A percentile compares a stretch with the other conserved stretches of the same genome.
Conservation (phyloP, 345 rosid species). For the Carallia pectinifolia region DNA sequence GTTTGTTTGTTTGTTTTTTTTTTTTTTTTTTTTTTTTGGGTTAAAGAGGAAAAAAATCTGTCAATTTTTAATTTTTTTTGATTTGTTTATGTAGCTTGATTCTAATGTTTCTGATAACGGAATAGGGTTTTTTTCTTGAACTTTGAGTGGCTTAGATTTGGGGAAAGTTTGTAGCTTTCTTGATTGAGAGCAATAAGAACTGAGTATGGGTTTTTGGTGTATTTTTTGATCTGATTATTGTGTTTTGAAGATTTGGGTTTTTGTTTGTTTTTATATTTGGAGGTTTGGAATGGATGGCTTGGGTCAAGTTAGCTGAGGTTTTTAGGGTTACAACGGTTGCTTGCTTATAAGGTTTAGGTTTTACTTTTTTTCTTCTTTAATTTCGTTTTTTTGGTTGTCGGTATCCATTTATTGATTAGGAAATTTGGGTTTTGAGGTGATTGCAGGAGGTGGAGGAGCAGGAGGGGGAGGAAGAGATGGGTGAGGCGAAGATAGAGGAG, state of each 20-base stretch:
- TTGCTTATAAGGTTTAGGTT: neutral
- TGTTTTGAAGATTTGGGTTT: conserved; percentile 53
- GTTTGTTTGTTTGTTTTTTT: neutral
- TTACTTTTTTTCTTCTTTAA: neutral
- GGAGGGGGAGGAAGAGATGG: conserved; percentile 40
- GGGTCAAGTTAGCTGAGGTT: conserved; percentile 11
- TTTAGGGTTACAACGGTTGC: conserved; percentile 24
- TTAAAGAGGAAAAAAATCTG: neutral
- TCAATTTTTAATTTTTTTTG: neutral
- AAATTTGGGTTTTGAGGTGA: conserved; percentile 43
- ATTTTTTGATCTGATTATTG: conserved; percentile 31
- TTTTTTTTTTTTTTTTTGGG: neutral
- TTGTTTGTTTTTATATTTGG: conserved; percentile 24
- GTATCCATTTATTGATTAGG: conserved; percentile 22
- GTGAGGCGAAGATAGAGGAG: conserved; percentile 54
- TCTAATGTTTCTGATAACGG: conserved; percentile 23
- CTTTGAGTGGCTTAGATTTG: conserved; percentile 27
- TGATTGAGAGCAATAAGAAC: conserved; percentile 35
- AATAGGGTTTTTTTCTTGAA: conserved; percentile 17
- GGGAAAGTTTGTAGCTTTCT: conserved; percentile 14
- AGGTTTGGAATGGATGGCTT: conserved; percentile 25
- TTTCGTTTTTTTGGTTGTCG: conserved; percentile 1
- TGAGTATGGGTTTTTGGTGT: neutral
- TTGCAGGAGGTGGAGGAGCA: conserved; percentile 52
- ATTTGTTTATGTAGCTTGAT: conserved; percentile 10